Evolutionary conservation across 164 flowering plant species (phyloP).

Genomic region (Nelumbo lutea): DNA sequence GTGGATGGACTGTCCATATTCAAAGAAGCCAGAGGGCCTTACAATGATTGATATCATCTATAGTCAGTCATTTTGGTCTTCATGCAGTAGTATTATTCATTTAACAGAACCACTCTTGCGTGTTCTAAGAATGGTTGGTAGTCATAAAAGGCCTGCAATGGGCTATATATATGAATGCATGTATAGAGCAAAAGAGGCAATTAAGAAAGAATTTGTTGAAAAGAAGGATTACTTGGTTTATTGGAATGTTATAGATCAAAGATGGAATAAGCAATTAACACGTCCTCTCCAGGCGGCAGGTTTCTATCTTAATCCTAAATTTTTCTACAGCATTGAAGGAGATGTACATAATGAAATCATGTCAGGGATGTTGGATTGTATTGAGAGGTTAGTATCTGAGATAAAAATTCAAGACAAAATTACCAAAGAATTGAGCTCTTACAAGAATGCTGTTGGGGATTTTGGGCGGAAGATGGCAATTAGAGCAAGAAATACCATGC

Average conservation of each 20-base stretch:
- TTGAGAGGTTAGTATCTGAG: constrained; percentile 82
- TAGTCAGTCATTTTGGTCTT: constrained; percentile 66
- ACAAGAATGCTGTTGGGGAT: constrained; percentile 74
- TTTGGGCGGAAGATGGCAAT: constrained; percentile 87
- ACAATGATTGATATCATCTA: constrained; percentile 45
- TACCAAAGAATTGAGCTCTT: constrained; percentile 61
- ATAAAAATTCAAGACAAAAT: constrained; percentile 64
- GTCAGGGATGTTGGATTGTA: constrained; percentile 71
- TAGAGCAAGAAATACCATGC: constrained; percentile 64
- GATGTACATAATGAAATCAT: constrained; percentile 53
- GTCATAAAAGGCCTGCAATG: constrained; percentile 68
- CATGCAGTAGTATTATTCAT: constrained; percentile 34
- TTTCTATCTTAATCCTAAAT: constrained; percentile 79
- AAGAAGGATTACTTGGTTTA: constrained; percentile 52
- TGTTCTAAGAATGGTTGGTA: constrained; percentile 45
- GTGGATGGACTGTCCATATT: constrained; percentile 65
- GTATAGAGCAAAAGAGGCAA: constrained; percentile 62
- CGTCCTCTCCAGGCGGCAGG: constrained; percentile 82
- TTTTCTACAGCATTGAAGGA: constrained; percentile 65
- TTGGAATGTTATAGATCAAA: constrained; percentile 76
- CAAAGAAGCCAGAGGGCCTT: constrained; percentile 56
- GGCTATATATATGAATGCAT: constrained; percentile 76
- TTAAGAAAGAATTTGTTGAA: constrained; percentile 57
- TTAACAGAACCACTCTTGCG: constrained; percentile 61
- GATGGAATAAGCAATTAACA: constrained; percentile 56